Base-by-base conservation (phyloP, 176 grass and related monocot genomes). In the Secale cereale region DNA sequence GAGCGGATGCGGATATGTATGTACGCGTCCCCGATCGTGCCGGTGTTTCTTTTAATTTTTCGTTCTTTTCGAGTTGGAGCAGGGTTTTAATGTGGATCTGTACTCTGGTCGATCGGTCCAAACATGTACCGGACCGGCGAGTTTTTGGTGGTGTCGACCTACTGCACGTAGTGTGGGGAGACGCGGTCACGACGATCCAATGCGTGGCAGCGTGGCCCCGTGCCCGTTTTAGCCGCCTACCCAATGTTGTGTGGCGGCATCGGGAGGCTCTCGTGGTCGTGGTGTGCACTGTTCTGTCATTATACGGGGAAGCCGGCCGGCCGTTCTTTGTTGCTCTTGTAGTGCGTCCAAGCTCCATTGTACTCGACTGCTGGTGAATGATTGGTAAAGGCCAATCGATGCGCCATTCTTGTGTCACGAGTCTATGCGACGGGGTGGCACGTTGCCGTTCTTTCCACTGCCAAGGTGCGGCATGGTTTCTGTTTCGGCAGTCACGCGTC, bases 351-450 rank as follows among this genome's bases (percentile, higher is more conserved):
- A 80, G 15, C 16, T 46, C 35, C 4, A 16, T 6, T 23, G 35
- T 50, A 77, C 32, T 5, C 20, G 17, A 45, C 31, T 22, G 56
- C 28, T 1, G 17, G 30, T 40, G 65, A 28, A 90, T 90, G 73
- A 82, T 86, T 65, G 79, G 79, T 90, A 82, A 65, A 86, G 57
- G 25, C 79, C 83, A 72, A 65, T 28, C 33, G 69, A 28, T 36
- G 13, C 10, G 37, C 63, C 73, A 25, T 77, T 73, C n/a, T n/a
- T n/a, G n/a, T n/a, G n/a, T n/a, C 67, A 5, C 30, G 77, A 33
- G 74, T 70, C 35, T 61, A 36, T 60, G 57, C 57, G 10, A 77
- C 66, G 23, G 73, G 86, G 71, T 36, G 26, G 78, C 41, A 31
- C 48, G 16, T 19, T 0, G 17, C 48, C 16, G 17, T 0, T 52